Base-by-base conservation (phyloP, 306 rosid species). In the Cucumis melo region DNA sequence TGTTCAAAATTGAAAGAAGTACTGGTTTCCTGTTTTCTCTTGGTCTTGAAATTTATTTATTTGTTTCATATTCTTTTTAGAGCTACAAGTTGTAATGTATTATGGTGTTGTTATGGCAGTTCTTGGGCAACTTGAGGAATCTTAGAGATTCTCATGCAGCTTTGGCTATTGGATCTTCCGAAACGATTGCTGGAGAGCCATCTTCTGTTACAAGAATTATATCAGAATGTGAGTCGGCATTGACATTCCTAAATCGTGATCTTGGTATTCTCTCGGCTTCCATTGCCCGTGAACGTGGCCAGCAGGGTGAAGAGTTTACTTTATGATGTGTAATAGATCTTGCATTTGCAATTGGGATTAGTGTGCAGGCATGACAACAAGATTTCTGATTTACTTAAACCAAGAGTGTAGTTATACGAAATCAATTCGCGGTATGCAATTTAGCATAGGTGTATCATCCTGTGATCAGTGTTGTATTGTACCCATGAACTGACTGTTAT, bases 231-330 rank as follows among this genome's bases (percentile, higher is more conserved):
- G 97, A 93, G 80, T 88, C 96, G 17, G 89, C 96, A 16, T 80
- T 93, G 82, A 87, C 98, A 17, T 91, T 87, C 87, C 81, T 93
- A 75, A 93, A 93, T 81, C 90, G 87, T 1, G 97, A 93, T 78
- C 98, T 93, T 13, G 97, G 98, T 44, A 88, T 93, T 84, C 97
- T 93, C 60, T 88, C 98, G 3, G 92, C 97, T 81, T 93, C 98
- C 87, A 93, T 91, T 82, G 92, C 93, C 74, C 97, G 96, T 0
- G 97, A 93, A 80, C 86, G 80, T 42, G 92, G 85, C 12, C 86
- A 79, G 78, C 89, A 82, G 60, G 93, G 86, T 13, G 85, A 80
- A 75, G 85, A 88, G 82, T 79, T 82, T 82, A 88, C 72, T 78
- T 80, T 84, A 60, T 54, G 81, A 86, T 48, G 75, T 68, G 75